Evolutionary conservation across 768 basidiomycete species (phyloP).

Genomic region (Suillus americanus): DNA sequence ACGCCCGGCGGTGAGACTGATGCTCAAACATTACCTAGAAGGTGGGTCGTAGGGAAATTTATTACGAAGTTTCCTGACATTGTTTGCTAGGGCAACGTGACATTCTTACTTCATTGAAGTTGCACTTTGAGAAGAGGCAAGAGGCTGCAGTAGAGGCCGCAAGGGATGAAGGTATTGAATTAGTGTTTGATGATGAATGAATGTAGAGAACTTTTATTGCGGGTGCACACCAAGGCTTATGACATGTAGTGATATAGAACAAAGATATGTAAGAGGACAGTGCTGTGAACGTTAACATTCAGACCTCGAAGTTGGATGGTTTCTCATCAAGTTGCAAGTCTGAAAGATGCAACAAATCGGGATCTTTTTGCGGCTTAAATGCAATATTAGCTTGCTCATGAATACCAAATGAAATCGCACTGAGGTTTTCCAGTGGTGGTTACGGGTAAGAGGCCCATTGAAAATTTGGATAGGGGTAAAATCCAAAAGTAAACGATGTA

Average conservation of each 20-base stretch:
- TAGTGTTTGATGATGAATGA: slow-evolving; percentile 44
- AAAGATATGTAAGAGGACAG: not conserved
- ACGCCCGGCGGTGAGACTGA: slow-evolving; percentile 57
- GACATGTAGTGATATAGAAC: not conserved
- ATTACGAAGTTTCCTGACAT: not conserved
- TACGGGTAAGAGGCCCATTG: too few relatives aligned
- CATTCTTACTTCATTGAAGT: slow-evolving; percentile 55
- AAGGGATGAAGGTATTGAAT: slow-evolving; percentile 49
- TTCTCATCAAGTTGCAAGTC: too few relatives aligned
- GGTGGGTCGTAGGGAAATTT: slow-evolving; percentile 37
- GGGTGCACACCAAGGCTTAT: not conserved
- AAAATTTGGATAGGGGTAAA: too few relatives aligned
- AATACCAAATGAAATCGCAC: too few relatives aligned
- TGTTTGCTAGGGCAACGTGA: slow-evolving; percentile 51
- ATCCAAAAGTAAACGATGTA: too few relatives aligned
- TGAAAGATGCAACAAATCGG: too few relatives aligned
- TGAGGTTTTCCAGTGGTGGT: too few relatives aligned
- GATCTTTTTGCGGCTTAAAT: too few relatives aligned
- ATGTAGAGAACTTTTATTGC: not conserved
- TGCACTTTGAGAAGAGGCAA: slow-evolving; percentile 49
- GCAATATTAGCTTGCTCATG: too few relatives aligned
- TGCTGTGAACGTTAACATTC: not conserved
- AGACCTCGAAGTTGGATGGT: too few relatives aligned
- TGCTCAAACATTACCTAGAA: slow-evolving; percentile 69
- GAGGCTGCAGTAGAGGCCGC: slow-evolving; percentile 47